Evolutionary conservation across 2,329 filamentous ascomycete species (phyloP), one percentile per base, ranked within the genome.

Genomic region (Tricladium varicosporioides): DNA sequence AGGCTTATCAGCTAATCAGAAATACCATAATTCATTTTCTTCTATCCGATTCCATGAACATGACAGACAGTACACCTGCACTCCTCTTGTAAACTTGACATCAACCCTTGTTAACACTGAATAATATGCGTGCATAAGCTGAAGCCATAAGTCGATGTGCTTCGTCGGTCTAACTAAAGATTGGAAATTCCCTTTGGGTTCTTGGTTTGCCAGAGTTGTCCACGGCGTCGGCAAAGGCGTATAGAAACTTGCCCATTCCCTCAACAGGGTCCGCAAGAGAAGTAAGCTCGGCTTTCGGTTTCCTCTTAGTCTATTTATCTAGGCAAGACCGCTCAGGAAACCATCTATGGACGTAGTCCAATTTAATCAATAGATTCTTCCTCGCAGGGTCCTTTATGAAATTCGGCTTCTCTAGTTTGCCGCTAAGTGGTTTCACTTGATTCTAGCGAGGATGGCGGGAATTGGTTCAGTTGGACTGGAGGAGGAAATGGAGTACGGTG

Each of bases 51-150:
- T 2, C 62, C 55, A 43, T 63, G 54, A 5, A 64, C 50, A 8
- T 60, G 32, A 5, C 55, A 55, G 32, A 5, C 55, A 55, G 16
- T 61, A 60, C 1, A 22, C 56, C 36, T 64, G 60, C 13, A 58
- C 14, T 43, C 63, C 62, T 8, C 52, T 54, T 27, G 44, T 45
- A 49, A 58, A 61, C 14, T 61, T 42, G n/a, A 53, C 51, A 14
- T 64, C 57, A 3, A 60, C 60, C 22, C 61, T 57, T 57, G 63
- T 63, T n/a, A 64, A 9, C 2, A 64, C 57, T 8, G 63, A 13
- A 33, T 59, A 53, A 13, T 40, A 45, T 1, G 62, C 53, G 7
- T 60, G 56, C 13, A 58, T 61, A 0, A 64, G 51, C 48, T 63
- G 60, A 2, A 64, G 22, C 1, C 62, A 60, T 14, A 44, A 44